Percentiles rank a stretch among this genome's conserved stretches.
phyloP scores from a whole-genome alignment of 352 stramenopile species.

The Thalassiosira delicatula region DNA sequence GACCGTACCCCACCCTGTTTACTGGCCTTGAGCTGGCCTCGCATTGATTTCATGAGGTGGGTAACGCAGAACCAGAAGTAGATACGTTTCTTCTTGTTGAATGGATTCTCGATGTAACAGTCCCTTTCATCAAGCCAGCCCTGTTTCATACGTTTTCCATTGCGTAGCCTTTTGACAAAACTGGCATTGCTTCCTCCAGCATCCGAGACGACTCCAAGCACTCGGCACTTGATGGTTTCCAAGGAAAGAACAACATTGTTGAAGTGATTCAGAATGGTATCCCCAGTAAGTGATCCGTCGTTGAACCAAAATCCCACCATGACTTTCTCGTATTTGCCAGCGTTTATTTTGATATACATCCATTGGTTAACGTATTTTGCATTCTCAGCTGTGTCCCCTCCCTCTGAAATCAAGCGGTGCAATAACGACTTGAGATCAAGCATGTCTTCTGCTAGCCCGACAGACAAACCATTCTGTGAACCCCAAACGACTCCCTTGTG shows the following conservation, averaged over 20 bases:
- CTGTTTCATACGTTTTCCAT: too few species aligned
- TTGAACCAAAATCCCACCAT: not conserved
- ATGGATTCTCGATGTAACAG: too few species aligned
- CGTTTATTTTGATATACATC: not conserved
- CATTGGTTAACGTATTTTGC: conserved; percentile 25
- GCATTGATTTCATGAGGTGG: conserved; percentile 9
- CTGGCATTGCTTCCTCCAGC: conserved; percentile 14
- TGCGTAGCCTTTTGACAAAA: not conserved
- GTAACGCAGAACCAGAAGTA: conserved; percentile 26
- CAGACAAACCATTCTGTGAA: conserved; percentile 5
- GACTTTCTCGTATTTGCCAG: not conserved
- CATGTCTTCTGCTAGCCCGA: conserved; percentile 31
- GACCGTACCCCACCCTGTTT: not conserved
- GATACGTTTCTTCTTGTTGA: too few species aligned
- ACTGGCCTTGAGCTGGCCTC: not conserved
- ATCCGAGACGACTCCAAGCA: conserved; percentile 12
- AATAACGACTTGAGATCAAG: conserved; percentile 21
- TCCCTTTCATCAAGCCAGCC: too few species aligned
- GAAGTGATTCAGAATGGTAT: conserved; percentile 7
- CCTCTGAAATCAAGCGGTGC: conserved; percentile 10
- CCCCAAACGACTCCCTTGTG: conserved; percentile 6
- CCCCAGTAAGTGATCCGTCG: conserved; percentile 5
- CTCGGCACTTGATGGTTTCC: conserved; percentile 1
- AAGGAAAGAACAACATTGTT: not conserved
- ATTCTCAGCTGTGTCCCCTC: conserved; percentile 3